These are phyloP conservation scores for Podaxis sp. DNA, from an alignment of 768 basidiomycete species.

Conservation along the genomic window DNA sequence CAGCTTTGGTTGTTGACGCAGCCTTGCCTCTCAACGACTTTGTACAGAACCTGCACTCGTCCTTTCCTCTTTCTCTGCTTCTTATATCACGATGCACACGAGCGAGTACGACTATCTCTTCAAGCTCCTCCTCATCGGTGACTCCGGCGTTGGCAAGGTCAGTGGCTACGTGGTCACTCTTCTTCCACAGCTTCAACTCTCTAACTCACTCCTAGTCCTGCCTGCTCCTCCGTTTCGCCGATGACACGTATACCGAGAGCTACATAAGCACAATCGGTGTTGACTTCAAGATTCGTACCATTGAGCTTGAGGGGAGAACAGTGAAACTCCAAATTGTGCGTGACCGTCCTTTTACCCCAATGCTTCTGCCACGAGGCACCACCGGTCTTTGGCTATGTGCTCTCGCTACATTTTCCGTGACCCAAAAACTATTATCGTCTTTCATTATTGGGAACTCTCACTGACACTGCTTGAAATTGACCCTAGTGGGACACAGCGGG, in stretches of 20 bases:
- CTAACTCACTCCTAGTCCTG: constrained; percentile 64
- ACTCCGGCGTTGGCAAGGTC: constrained; percentile 95
- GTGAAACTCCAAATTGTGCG: constrained; percentile 98
- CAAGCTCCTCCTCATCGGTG: constrained; percentile 93
- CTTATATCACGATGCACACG: constrained; percentile 66
- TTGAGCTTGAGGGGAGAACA: constrained; percentile 97
- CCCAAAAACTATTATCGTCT: not conserved
- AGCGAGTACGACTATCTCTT: constrained; percentile 96
- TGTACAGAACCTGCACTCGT: constrained; percentile 31
- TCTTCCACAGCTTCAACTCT: constrained; percentile 24
- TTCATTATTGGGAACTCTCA: not conserved
- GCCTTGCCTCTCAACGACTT: constrained; percentile 30
- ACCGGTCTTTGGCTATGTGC: not conserved
- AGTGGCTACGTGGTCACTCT: constrained; percentile 26
- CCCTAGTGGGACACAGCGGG: constrained; percentile 97
- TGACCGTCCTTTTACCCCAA: constrained; percentile 21
- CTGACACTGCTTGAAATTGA: not conserved
- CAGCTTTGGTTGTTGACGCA: constrained; percentile 37
- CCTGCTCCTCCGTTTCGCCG: constrained; percentile 87
- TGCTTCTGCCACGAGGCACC: constrained; percentile 14
- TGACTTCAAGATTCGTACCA: constrained; percentile 98
- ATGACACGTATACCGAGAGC: constrained; percentile 97
- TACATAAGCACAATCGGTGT: constrained; percentile 98
- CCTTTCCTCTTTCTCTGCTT: constrained; percentile 26
- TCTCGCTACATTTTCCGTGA: not conserved